Base-by-base conservation (phyloP, 2,329 filamentous ascomycete genomes). In the Sarocladium strictum region DNA sequence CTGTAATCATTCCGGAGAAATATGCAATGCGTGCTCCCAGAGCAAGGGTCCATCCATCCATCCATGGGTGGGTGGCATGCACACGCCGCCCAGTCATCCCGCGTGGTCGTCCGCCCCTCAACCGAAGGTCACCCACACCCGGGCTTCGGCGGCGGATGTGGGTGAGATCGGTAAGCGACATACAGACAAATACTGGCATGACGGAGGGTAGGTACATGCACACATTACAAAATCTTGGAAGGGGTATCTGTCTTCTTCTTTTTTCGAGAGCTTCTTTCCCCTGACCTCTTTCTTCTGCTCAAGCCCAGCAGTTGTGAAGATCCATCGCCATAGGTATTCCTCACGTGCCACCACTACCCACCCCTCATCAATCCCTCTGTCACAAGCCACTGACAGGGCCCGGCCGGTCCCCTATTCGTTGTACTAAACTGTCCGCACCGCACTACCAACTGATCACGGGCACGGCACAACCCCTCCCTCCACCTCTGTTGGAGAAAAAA, bases 151-250 rank as follows among this genome's bases (percentile, higher is more conserved):
- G 47, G 47, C 47, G 47, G 27, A 32, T 33, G 47, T 51, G 47
- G 47, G 47, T 47, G 43, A 47, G 43, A 47, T 47, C 43, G 43
- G 43, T 47, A 47, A 47, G 43, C 43, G 43, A 47, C 43, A 43
- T 19, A 23, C 40, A 43, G 35, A 38, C 35, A 9, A 7, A 7
- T 5, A 38, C 9, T 38, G 5, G 15, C 5, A 7, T 15, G n/a
- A 38, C 35, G 35, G 35, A 38, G 35, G 7, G n/a, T 15, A 38
- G 5, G 35, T n/a, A n/a, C 35, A 32, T 32, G 29, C 29, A 12
- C 12, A 32, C 12, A 32, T 6, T 32, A 32, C 29, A 32, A 32
- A 32, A 12, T 32, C 29, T 32, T 32, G 29, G 29, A 32, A 6
- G 12, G 12, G 6, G 7, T 32, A 32, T 12, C 35, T 38, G 35